A percentile compares a stretch with the other conserved stretches of the same genome.
phyloP scores from a whole-genome alignment of 352 stramenopile genomes.

The Globisporangium barbulae region DNA sequence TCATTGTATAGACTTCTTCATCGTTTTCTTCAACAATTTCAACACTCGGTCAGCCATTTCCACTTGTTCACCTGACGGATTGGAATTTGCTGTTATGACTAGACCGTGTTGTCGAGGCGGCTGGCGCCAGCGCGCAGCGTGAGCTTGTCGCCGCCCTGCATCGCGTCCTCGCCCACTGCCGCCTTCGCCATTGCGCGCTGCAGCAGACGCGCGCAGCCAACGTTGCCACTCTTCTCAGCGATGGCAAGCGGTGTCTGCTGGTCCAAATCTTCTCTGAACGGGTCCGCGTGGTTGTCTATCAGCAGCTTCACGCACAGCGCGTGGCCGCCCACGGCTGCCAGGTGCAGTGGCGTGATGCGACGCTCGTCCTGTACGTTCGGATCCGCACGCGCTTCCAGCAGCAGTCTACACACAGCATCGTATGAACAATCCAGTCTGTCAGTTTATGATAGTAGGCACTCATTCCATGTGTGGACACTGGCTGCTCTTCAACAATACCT shows the following conservation, averaged over 20 bases:
- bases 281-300: conserved; percentile 74
- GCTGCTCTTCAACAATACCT: conserved; percentile 19
- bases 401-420: conserved; percentile 24
- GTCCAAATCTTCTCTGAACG: conserved; percentile 79
- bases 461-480: background rate
- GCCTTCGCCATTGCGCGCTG: conserved; percentile 80
- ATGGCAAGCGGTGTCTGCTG: conserved; percentile 62
- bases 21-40: background rate
- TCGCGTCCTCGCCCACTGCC: conserved; percentile 37
- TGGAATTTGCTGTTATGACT: conserved; percentile 9
- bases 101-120: conserved; percentile 73
- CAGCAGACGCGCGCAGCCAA: conserved; percentile 66
- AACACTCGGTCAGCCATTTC: background rate
- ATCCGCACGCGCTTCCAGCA: conserved; percentile 58
- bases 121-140: conserved; percentile 56
- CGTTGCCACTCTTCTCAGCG: conserved; percentile 72
- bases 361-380: conserved; percentile 73
- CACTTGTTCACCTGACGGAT: background rate
- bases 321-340: conserved; percentile 66
- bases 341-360: conserved; percentile 68
- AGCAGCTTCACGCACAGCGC: conserved; percentile 80
- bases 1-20: conserved; percentile 7
- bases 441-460: background rate
- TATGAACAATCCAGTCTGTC: background rate
- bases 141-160: conserved; percentile 29